Conservation (phyloP, 2,329 filamentous ascomycete genomes). For the Penicillium sp. region DNA sequence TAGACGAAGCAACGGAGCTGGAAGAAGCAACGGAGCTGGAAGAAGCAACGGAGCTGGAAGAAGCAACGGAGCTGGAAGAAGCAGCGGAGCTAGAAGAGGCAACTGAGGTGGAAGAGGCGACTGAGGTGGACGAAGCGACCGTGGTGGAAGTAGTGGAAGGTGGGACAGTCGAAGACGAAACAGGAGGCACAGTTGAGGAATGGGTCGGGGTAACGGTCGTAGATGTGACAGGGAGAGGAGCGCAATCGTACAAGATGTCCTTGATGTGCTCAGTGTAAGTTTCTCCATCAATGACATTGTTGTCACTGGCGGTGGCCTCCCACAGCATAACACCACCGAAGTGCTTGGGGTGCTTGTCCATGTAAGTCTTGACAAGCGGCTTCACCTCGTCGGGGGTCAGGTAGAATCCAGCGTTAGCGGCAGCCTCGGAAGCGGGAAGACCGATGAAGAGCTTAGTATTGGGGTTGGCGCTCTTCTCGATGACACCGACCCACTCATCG, state of each 20-base stretch:
- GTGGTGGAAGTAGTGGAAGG: conserved; percentile 1
- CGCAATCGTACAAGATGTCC: conserved; percentile 38
- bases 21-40: conserved; percentile 1
- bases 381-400: conserved; percentile 49
- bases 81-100: background rate
- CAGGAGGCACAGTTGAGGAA: conserved; percentile 4
- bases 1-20: conserved; percentile 5
- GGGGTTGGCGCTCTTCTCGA: conserved; percentile 41
- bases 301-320: conserved; percentile 54
- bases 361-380: conserved; percentile 46
- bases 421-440: conserved; percentile 41
- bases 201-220: conserved; percentile 18
- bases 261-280: conserved; percentile 53
- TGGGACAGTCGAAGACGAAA: background rate
- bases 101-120: background rate
- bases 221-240: conserved; percentile 21
- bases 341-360: conserved; percentile 37
- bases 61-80: background rate
- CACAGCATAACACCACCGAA: conserved; percentile 64
- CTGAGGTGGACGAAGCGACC: background rate
- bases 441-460: conserved; percentile 57
- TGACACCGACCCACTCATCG: conserved; percentile 46
- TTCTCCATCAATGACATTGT: conserved; percentile 47
- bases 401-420: conserved; percentile 44
- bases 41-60: conserved; percentile 5